Evolutionary conservation across 192 early-diverging fungal species (phyloP).

Genomic region (Coemansia sp.): DNA sequence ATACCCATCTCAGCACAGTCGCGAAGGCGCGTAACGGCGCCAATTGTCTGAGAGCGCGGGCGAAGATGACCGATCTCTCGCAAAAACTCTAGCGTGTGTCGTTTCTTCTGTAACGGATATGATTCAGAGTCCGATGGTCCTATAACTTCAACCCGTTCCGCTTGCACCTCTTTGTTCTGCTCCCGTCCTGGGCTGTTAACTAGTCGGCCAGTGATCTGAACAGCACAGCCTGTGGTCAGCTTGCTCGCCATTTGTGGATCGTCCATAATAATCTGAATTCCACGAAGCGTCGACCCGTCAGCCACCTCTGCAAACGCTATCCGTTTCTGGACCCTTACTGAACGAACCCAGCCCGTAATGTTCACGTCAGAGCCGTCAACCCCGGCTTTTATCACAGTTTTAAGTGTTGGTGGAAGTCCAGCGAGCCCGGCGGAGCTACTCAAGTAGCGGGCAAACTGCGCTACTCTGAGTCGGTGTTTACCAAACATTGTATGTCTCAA

Average conservation of each 20-base stretch:
- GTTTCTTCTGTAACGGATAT: constrained; percentile 87
- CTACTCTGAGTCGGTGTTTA: not conserved
- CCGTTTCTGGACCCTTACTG: constrained; percentile 76
- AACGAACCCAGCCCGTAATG: constrained; percentile 74
- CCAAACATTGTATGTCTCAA: constrained; percentile 2
- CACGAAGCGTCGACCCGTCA: constrained; percentile 71
- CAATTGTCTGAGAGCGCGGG: constrained; percentile 71
- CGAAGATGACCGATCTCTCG: constrained; percentile 76
- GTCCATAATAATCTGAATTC: constrained; percentile 66
- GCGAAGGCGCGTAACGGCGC: constrained; percentile 70
- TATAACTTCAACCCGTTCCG: constrained; percentile 25
- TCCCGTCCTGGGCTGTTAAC: constrained; percentile 67
- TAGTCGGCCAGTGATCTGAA: constrained; percentile 69
- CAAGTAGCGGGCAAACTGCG: not conserved
- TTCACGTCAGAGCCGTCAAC: constrained; percentile 20
- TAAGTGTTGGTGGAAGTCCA: constrained; percentile 32
- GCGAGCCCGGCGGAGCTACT: not conserved
- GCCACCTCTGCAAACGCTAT: constrained; percentile 74
- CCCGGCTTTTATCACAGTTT: constrained; percentile 17
- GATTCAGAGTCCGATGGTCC: constrained; percentile 56
- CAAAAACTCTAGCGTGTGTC: constrained; percentile 73
- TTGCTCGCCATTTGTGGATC: constrained; percentile 35
- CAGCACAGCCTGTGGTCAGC: constrained; percentile 70
- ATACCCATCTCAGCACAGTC: constrained; percentile 65
- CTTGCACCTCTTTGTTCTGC: constrained; percentile 72